Conservation (phyloP, 2,329 filamentous ascomycete genomes). For the Pyricularia grisea region DNA sequence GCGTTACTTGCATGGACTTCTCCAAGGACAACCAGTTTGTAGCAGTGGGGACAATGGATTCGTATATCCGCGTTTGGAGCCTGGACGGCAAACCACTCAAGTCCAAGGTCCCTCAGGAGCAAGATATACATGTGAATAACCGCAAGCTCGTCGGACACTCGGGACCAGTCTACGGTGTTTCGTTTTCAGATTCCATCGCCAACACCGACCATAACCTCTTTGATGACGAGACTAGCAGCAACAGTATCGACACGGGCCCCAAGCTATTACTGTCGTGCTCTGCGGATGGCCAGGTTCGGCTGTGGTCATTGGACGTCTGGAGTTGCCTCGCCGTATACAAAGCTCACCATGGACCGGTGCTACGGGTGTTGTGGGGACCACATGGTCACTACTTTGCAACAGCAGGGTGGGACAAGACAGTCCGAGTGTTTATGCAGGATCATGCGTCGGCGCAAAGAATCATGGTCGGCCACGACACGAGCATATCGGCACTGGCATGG, state of each 20-base stretch:
- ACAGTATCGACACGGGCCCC: slow-evolving; percentile 3
- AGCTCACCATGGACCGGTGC: slow-evolving; percentile 82
- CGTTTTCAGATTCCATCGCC: slow-evolving; percentile 70
- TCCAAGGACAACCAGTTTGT: slow-evolving; percentile 83
- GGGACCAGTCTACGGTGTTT: slow-evolving; percentile 78
- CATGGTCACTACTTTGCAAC: slow-evolving; percentile 93
- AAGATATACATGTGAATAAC: slow-evolving; percentile 49
- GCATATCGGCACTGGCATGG: slow-evolving; percentile 86
- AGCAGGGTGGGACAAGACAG: slow-evolving; percentile 80
- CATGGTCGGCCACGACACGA: slow-evolving; percentile 85
- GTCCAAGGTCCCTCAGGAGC: slow-evolving; percentile 50
- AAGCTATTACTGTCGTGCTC: slow-evolving; percentile 82
- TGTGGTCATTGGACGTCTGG: slow-evolving; percentile 92
- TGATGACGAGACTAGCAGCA: slow-evolving; percentile 44
- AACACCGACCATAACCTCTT: slow-evolving; percentile 38
- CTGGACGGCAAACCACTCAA: slow-evolving; percentile 75
- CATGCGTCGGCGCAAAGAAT: slow-evolving; percentile 83
- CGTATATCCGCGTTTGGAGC: slow-evolving; percentile 91
- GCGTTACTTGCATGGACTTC: slow-evolving; percentile 89
- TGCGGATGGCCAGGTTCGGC: slow-evolving; percentile 75
- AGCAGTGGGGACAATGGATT: slow-evolving; percentile 83
- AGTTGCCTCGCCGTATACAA: slow-evolving; percentile 91
- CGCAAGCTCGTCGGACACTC: slow-evolving; percentile 80
- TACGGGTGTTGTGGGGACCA: slow-evolving; percentile 81
- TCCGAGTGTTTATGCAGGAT: slow-evolving; percentile 86